phyloP scores from a whole-genome alignment of 2,329 filamentous ascomycete genomes.

The Pyrenophora graminea region DNA sequence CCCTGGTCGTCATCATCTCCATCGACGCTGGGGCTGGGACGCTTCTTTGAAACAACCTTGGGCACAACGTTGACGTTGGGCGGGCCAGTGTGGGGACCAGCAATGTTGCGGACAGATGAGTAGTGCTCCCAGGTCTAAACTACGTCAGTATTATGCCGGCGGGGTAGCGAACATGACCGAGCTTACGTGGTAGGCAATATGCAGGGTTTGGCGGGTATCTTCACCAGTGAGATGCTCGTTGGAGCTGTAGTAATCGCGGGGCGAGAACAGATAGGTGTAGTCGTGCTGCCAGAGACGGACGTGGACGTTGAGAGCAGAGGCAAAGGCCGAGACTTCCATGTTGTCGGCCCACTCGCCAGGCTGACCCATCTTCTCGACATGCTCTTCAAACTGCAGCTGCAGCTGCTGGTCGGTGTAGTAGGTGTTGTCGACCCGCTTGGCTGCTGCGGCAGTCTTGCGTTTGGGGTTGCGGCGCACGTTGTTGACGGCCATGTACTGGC shows the following conservation, averaged over 20 bases:
- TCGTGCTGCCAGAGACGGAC: slow-evolving; percentile 65
- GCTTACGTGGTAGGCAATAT: slow-evolving; percentile 68
- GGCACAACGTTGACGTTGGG: slow-evolving; percentile 52
- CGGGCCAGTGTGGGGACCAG: slow-evolving; percentile 62
- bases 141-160: slow-evolving; percentile 20
- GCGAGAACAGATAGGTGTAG: slow-evolving; percentile 56
- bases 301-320: slow-evolving; percentile 63
- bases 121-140: slow-evolving; percentile 66
- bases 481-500: slow-evolving; percentile 63
- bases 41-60: slow-evolving; percentile 45
- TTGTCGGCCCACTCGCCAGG: slow-evolving; percentile 68
- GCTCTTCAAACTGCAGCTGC: slow-evolving; percentile 57
- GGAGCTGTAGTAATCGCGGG: slow-evolving; percentile 40
- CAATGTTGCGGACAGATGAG: slow-evolving; percentile 65
- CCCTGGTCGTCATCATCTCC: slow-evolving; percentile 56
- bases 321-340: slow-evolving; percentile 69
- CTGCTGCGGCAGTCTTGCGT: slow-evolving; percentile 58
- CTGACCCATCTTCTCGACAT: slow-evolving; percentile 64
- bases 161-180: not conserved
- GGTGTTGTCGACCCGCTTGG: slow-evolving; percentile 51
- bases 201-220: slow-evolving; percentile 48
- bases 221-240: slow-evolving; percentile 37
- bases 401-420: slow-evolving; percentile 59
- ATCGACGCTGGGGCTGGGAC: slow-evolving; percentile 57
- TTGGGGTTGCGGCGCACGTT: slow-evolving; percentile 60